phyloP scores from a whole-genome alignment of 768 basidiomycete genomes.

The Auricularia sp. region DNA sequence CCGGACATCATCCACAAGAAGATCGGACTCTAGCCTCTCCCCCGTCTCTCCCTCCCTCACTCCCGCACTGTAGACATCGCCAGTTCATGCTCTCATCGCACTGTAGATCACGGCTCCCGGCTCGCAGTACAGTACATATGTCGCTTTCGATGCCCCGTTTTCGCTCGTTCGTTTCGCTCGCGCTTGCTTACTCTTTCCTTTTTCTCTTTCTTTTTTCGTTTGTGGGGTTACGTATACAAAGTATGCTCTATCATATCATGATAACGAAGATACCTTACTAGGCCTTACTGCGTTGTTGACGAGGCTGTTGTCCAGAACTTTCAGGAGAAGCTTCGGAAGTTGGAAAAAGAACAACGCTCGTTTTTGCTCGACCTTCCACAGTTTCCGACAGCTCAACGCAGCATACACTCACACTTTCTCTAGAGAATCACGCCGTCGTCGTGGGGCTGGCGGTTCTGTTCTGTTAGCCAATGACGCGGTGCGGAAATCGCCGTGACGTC shows the following conservation, averaged over 20 bases:
- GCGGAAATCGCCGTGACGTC: too few species aligned
- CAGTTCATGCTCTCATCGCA: too few species aligned
- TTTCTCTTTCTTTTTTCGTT: background rate
- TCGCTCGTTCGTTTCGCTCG: background rate
- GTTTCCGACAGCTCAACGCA: too few species aligned
- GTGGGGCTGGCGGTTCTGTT: too few species aligned
- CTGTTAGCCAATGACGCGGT: too few species aligned
- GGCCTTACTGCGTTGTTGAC: background rate
- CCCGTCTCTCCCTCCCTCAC: background rate
- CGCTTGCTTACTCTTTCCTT: background rate
- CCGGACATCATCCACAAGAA: conserved; percentile 98
- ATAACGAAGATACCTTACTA: background rate
- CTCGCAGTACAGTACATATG: background rate
- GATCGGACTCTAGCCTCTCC: conserved; percentile 33
- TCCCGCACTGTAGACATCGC: too few species aligned
- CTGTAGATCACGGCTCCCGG: too few species aligned
- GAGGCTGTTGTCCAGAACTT: background rate
- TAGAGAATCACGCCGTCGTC: too few species aligned
- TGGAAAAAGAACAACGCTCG: too few species aligned
- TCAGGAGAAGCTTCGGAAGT: too few species aligned
- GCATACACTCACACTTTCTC: too few species aligned
- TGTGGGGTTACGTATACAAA: background rate
- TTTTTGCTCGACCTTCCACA: too few species aligned
- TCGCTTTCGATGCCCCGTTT: background rate
- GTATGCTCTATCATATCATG: background rate